These are phyloP conservation scores for Podospora conica DNA, from an alignment of 495 filamentous ascomycete genomes.

Conservation along the genomic window DNA sequence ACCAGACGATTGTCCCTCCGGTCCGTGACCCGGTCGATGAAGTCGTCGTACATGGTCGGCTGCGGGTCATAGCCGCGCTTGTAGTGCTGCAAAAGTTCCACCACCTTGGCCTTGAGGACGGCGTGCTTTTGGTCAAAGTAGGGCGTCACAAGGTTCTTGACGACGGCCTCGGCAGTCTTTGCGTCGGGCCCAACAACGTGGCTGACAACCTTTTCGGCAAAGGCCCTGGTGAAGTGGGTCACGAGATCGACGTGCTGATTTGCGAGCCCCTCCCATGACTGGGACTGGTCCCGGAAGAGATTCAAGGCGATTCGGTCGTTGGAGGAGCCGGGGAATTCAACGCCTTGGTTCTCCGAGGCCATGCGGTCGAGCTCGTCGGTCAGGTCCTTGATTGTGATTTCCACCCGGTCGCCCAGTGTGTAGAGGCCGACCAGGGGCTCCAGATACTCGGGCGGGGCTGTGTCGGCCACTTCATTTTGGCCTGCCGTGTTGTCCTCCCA, in stretches of 20 bases:
- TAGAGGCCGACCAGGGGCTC: constrained; percentile 16
- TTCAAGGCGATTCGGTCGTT: constrained; percentile 14
- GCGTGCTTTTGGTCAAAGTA: constrained; percentile 31
- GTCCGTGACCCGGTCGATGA: background rate
- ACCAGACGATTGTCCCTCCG: constrained; percentile 1
- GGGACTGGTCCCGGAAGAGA: constrained; percentile 18
- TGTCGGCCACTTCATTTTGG: background rate
- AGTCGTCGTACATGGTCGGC: constrained; percentile 9
- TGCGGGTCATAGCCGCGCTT: constrained; percentile 15
- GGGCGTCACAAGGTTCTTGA: constrained; percentile 27
- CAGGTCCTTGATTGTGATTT: constrained; percentile 1
- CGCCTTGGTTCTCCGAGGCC: constrained; percentile 20
- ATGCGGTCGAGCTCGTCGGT: constrained; percentile 11
- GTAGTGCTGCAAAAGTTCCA: constrained; percentile 35
- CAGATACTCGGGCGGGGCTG: constrained; percentile 14
- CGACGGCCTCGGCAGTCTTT: constrained; percentile 19
- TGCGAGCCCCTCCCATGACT: constrained; percentile 19
- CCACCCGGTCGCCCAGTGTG: constrained; percentile 9
- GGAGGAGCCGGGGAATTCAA: constrained; percentile 19
- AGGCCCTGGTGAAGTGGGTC: constrained; percentile 8
- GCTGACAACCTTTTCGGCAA: constrained; percentile 16
- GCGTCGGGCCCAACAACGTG: constrained; percentile 15
- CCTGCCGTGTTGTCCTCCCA: background rate
- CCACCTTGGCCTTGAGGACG: constrained; percentile 30
- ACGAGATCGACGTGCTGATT: constrained; percentile 16